Evolutionary conservation across 306 rosid genomes (phyloP), one percentile per base, ranked within the genome.

Genomic region (Crotalaria pallida): DNA sequence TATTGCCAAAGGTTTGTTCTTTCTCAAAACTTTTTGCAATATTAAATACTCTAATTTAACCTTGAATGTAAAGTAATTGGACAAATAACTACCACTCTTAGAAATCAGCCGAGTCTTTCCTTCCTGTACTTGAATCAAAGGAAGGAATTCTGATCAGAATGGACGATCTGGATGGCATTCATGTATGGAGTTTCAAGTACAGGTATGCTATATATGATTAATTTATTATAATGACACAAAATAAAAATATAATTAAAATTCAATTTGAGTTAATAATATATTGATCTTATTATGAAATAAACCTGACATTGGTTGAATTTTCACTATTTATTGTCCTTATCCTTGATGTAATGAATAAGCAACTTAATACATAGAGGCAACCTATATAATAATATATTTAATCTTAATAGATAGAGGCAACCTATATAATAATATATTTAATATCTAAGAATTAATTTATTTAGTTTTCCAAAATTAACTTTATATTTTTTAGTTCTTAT

Each of bases 101-200:
- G 98, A 94, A 87, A 88, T 87, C 97, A 17, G 96, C 97, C 13
- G 98, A 94, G 74, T 67, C 92, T 80, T 86, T 79, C 71, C 97
- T 94, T 51, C 98, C 98, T 5, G 52, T 60, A 8, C 90, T 94
- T 0, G 98, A 94, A n/a, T 82, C 85, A 8, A 94, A 94, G 79
- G 98, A 94, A 70, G 98, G 98, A 41, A 85, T 88, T 60, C 11
- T 73, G 1, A 81, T 94, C 56, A 82, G 23, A 82, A 94, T 94
- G 98, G 85, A 90, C 58, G 98, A 94, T 83, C 41, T 85, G 45
- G 98, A 94, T 76, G 97, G 98, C 36, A 48, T 44, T n/a, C 98
- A 87, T 82, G 90, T 77, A 38, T 94, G 98, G 98, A 87, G 79
- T 81, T 94, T 94, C 82, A 94, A 94, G 72, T 94, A 88, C 90